phyloP scores from a whole-genome alignment of 345 rosid genomes.

The Abelmoschus esculentus region DNA sequence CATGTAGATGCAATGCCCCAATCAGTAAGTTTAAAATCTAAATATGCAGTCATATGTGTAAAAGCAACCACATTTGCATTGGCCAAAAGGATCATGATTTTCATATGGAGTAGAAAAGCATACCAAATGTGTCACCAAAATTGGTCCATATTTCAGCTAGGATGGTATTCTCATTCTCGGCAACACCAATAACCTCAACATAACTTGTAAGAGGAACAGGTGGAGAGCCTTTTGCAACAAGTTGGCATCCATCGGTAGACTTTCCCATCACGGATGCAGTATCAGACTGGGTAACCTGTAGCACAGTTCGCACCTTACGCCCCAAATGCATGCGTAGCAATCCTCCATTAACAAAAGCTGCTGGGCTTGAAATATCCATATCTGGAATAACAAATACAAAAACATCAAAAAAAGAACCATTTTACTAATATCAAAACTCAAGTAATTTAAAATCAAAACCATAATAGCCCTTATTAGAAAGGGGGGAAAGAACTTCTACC shows the following conservation, averaged over 20 bases:
- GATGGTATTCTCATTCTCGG: conserved; percentile 53
- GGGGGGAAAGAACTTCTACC: too few relatives aligned
- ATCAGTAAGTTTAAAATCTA: background rate
- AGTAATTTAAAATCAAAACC: background rate
- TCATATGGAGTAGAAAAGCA: background rate
- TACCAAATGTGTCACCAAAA: conserved; percentile 74
- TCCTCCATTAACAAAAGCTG: conserved; percentile 75
- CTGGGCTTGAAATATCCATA: conserved; percentile 79
- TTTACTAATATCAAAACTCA: background rate
- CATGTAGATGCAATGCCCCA: background rate
- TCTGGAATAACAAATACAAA: background rate
- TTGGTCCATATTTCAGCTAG: conserved; percentile 65
- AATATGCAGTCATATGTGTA: background rate
- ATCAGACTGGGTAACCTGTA: conserved; percentile 57
- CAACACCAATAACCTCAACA: conserved; percentile 83
- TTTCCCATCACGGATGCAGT: conserved; percentile 48
- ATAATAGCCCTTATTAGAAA: too few relatives aligned
- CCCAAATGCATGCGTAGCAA: conserved; percentile 50
- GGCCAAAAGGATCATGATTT: background rate
- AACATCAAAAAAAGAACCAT: background rate
- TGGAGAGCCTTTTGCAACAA: conserved; percentile 49
- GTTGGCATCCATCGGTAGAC: conserved; percentile 65
- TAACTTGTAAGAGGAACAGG: conserved; percentile 39
- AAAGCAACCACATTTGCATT: background rate
- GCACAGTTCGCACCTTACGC: conserved; percentile 51